phyloP scores from a whole-genome alignment of 108 stramenopile species.

The Skeletonema menzelii region DNA sequence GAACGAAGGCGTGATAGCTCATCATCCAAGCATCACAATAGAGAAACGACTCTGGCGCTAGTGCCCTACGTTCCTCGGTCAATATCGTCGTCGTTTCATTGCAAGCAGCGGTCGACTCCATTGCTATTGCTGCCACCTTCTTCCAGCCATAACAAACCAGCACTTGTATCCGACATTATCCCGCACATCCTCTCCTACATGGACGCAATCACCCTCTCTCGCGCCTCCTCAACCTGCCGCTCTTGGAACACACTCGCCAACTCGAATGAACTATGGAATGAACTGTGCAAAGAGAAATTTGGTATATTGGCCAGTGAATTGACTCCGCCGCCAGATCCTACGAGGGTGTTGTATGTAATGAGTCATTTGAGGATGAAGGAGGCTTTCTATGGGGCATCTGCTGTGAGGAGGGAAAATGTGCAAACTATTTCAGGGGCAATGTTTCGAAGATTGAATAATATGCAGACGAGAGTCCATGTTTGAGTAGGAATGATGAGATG shows the following conservation, averaged over 20 bases:
- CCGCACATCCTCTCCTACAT: conserved; percentile 52
- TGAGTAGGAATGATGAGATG: background rate
- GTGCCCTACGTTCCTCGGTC: background rate
- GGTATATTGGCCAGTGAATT: conserved; percentile 41
- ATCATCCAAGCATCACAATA: background rate
- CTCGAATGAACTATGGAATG: conserved; percentile 44
- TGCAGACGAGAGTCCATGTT: background rate
- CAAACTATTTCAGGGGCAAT: background rate
- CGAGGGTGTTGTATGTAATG: conserved; percentile 46
- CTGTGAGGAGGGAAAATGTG: background rate
- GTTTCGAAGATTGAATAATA: background rate
- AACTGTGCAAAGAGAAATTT: conserved; percentile 45
- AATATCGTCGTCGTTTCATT: background rate
- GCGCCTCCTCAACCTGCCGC: conserved; percentile 34
- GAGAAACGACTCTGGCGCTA: background rate
- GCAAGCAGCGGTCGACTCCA: background rate
- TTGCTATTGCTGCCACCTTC: background rate
- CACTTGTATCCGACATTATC: conserved; percentile 14
- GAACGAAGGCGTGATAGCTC: conserved; percentile 1
- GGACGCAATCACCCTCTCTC: conserved; percentile 47
- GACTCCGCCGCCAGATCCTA: conserved; percentile 51
- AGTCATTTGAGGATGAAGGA: conserved; percentile 44
- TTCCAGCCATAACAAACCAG: background rate
- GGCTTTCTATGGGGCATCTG: conserved; percentile 4
- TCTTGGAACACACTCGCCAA: conserved; percentile 41